Evolutionary conservation across 306 rosid genomes (phyloP).

Genomic region (Prosopis cineraria): DNA sequence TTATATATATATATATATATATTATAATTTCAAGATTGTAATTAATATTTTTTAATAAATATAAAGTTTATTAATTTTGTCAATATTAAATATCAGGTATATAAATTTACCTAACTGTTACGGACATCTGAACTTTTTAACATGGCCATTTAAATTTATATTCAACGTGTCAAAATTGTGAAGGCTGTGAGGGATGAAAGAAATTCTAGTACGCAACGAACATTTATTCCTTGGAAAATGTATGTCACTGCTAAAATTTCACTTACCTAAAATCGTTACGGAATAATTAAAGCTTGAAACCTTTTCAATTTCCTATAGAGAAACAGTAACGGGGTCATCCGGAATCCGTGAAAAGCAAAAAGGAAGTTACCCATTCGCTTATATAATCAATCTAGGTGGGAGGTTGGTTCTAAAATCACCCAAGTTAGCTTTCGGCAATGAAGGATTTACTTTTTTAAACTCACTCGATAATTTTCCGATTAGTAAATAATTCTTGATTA

Average conservation of each 20-base stretch:
- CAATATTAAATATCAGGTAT: too few relatives aligned
- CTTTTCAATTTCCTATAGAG: not conserved
- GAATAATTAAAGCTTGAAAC: not conserved
- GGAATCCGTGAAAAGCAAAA: not conserved
- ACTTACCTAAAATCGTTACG: not conserved
- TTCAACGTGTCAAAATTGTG: not conserved
- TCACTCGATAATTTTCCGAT: not conserved
- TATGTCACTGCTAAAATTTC: not conserved
- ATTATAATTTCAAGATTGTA: too few relatives aligned
- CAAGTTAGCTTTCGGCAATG: too few relatives aligned
- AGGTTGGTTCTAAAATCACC: not conserved
- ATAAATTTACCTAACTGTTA: not conserved
- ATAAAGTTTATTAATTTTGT: too few relatives aligned
- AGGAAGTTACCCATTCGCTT: not conserved
- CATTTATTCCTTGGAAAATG: not conserved
- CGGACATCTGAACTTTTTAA: not conserved
- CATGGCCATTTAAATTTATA: not conserved
- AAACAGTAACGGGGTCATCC: not conserved
- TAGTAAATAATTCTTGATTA: not conserved
- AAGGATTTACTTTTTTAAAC: not conserved
- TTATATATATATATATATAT: too few relatives aligned
- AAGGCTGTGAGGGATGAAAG: not conserved
- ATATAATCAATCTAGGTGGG: not conserved
- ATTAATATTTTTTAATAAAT: too few relatives aligned
- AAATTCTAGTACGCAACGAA: not conserved